These are phyloP conservation scores for Wickerhamomyces subpelliculosus DNA, from an alignment of 805 yeast genomes.

Conservation along the genomic window DNA sequence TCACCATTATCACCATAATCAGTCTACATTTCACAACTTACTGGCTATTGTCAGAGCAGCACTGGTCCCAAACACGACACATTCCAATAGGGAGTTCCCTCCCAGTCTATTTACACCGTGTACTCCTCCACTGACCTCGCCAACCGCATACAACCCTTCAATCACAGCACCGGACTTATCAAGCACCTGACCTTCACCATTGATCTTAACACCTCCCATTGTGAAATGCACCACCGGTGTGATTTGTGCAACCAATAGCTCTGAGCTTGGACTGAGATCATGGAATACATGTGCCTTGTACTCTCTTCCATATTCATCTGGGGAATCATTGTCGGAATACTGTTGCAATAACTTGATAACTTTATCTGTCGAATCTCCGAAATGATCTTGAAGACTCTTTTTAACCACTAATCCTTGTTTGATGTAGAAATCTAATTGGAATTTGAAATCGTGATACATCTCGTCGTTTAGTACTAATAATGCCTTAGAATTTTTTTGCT, in stretches of 20 bases:
- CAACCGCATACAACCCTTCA: conserved; percentile 51
- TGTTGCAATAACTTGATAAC: conserved; percentile 15
- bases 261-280: conserved; percentile 18
- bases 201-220: conserved; percentile 59
- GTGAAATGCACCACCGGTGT: conserved; percentile 64
- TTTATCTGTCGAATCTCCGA: conserved; percentile 16
- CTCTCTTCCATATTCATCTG: conserved; percentile 31
- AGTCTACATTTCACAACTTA: too few relatives aligned
- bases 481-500: conserved; percentile 24
- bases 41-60: conserved; percentile 27
- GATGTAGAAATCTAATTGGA: conserved; percentile 46
- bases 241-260: conserved; percentile 40
- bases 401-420: conserved; percentile 29
- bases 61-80: conserved; percentile 53
- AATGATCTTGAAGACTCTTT: conserved; percentile 23
- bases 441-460: conserved; percentile 37
- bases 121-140: conserved; percentile 64
- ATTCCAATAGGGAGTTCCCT: conserved; percentile 50
- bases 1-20: background rate
- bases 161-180: conserved; percentile 23
- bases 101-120: conserved; percentile 60
- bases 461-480: conserved; percentile 33
- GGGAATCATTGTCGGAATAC: conserved; percentile 9
- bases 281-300: conserved; percentile 27
- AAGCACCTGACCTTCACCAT: conserved; percentile 39